phyloP scores from a whole-genome alignment of 1,284 basidiomycete genomes.

The Pseudozyma thailandica region DNA sequence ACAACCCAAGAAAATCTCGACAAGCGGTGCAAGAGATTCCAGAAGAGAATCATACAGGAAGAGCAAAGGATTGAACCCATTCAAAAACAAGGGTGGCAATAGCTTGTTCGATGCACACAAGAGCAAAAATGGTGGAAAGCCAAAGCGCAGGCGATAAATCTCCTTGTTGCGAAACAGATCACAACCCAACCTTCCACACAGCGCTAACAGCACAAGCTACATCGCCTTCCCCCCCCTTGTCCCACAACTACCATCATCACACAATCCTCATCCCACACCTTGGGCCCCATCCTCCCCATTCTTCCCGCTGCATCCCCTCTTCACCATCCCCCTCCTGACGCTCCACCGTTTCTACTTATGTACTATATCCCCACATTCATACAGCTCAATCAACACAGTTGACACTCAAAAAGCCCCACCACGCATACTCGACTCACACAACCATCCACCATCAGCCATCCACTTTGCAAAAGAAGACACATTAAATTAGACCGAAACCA shows the following conservation, averaged over 20 bases:
- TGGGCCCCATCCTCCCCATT: not conserved
- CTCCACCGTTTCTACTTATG: slow-evolving; percentile 1
- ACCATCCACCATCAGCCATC: not conserved
- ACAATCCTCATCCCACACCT: not conserved
- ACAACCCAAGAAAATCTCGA: slow-evolving; percentile 49
- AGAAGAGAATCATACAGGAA: slow-evolving; percentile 60
- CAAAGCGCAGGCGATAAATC: slow-evolving; percentile 55
- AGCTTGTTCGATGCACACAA: slow-evolving; percentile 32
- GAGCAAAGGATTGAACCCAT: slow-evolving; percentile 48
- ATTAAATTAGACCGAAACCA: not conserved
- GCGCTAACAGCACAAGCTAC: not conserved
- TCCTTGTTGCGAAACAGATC: not conserved
- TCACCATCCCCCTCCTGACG: not conserved
- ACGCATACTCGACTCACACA: not conserved
- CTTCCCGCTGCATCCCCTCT: not conserved
- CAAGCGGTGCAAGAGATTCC: slow-evolving; percentile 53
- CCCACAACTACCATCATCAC: not conserved
- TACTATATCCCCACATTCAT: slow-evolving; percentile 22
- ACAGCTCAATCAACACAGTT: not conserved
- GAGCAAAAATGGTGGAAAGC: slow-evolving; percentile 55
- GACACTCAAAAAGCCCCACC: not conserved
- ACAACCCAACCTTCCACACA: not conserved
- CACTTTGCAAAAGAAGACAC: not conserved
- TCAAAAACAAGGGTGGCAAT: slow-evolving; percentile 53
- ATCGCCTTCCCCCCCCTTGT: not conserved